These are phyloP conservation scores for Fusarium sp. DNA, from an alignment of 2,329 filamentous ascomycete genomes.

Conservation along the genomic window DNA sequence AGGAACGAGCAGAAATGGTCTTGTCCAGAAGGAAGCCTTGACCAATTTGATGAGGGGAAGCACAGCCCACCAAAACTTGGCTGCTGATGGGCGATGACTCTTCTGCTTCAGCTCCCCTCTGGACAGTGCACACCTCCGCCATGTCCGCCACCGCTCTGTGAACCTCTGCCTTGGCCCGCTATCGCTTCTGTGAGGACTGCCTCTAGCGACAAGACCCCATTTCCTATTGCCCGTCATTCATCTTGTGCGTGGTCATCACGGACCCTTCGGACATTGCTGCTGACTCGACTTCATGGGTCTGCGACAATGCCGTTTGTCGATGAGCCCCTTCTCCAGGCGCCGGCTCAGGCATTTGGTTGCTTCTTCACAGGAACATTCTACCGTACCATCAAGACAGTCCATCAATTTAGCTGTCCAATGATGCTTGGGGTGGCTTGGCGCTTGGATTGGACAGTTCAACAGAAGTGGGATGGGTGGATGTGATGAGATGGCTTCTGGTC, in stretches of 20 bases:
- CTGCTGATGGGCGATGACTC: constrained; percentile 47
- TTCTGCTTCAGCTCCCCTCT: constrained; percentile 35
- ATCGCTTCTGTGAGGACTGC: constrained; percentile 28
- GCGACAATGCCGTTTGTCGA: neutral
- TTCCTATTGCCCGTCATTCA: constrained; percentile 24
- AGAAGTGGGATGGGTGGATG: constrained; percentile 18
- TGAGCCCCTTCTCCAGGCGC: constrained; percentile 3
- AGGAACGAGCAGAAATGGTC: constrained; percentile 18
- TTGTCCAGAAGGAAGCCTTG: constrained; percentile 29
- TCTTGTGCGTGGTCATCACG: constrained; percentile 10
- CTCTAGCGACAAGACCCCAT: constrained; percentile 13
- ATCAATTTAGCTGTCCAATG: constrained; percentile 23
- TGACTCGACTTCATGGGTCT: constrained; percentile 3
- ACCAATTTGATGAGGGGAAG: constrained; percentile 31
- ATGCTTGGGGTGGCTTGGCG: constrained; percentile 17
- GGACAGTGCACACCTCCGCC: constrained; percentile 41
- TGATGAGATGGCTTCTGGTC: constrained; percentile 33
- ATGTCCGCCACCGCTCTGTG: constrained; percentile 42
- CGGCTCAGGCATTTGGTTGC: constrained; percentile 20
- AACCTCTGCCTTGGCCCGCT: constrained; percentile 28
- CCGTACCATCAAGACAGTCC: constrained; percentile 3
- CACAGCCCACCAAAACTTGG: constrained; percentile 38
- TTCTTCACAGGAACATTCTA: constrained; percentile 9
- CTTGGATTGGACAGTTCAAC: constrained; percentile 15
- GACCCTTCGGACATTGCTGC: constrained; percentile 2